Percentiles rank a stretch among this genome's conserved stretches.
phyloP scores from a whole-genome alignment of 108 stramenopile genomes.

The Cafeteria roenbergensis region DNA sequence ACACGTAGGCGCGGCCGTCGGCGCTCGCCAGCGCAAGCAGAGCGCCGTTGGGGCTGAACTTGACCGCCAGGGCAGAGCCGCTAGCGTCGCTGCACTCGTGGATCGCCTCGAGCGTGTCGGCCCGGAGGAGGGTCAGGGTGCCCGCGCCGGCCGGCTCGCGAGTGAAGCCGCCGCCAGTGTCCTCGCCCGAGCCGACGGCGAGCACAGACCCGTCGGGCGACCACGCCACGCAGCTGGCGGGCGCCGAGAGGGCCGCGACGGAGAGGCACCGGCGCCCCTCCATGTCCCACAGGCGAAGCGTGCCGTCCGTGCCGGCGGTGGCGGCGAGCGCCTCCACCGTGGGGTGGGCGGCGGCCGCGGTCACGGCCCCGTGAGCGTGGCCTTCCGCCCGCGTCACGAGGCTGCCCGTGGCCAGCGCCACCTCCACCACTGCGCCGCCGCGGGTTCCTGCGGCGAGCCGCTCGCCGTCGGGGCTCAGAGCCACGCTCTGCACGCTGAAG shows the following conservation, averaged over 20 bases:
- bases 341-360: slow-evolving; percentile 2
- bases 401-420: background rate
- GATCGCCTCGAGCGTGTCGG: too few species aligned
- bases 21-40: too few species aligned
- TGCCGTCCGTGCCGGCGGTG: slow-evolving; percentile 18
- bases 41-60: too few species aligned
- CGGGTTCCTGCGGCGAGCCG: background rate
- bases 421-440: background rate
- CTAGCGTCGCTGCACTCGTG: too few species aligned
- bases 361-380: too few species aligned
- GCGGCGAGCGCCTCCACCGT: background rate
- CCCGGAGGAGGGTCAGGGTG: too few species aligned
- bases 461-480: background rate
- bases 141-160: too few species aligned
- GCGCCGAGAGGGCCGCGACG: background rate
- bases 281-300: slow-evolving; percentile 14
- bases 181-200: background rate
- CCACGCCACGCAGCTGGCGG: background rate
- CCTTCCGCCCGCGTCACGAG: background rate
- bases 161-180: background rate
- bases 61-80: too few species aligned
- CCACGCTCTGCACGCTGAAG: background rate
- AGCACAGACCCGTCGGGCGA: background rate
- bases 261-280: background rate
- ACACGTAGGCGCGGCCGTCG: too few species aligned